A percentile compares a stretch with the other conserved stretches of the same genome.
Evolutionary conservation across 257 asterid species (phyloP).

Genomic region (Fraxinus pennsylvanica): DNA sequence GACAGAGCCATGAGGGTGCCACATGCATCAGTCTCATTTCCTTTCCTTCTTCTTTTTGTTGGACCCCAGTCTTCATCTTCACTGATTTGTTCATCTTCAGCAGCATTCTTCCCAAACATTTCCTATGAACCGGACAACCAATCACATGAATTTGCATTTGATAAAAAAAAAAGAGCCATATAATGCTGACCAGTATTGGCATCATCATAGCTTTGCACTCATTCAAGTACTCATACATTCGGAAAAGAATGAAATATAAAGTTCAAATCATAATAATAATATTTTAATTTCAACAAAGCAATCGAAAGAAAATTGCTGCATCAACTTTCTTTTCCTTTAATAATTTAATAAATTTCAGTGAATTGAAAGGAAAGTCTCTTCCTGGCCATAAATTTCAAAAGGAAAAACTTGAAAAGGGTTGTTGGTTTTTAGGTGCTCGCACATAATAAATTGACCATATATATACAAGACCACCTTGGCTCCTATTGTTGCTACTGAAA

Average conservation of each 20-base stretch:
- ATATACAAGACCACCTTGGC: slow-evolving; percentile 6
- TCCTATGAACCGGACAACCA: slow-evolving; percentile 51
- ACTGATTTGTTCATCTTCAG: slow-evolving; percentile 63
- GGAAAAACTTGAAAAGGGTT: background rate
- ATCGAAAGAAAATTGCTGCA: slow-evolving; percentile 16
- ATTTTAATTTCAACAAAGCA: slow-evolving; percentile 12
- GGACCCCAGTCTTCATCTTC: slow-evolving; percentile 99
- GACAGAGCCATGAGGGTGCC: slow-evolving; percentile 53
- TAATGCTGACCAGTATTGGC: background rate
- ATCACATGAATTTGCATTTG: slow-evolving; percentile 20
- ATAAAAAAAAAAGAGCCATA: background rate
- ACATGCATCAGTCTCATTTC: slow-evolving; percentile 72
- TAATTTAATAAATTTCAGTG: background rate
- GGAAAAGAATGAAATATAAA: background rate
- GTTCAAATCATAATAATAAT: slow-evolving; percentile 12
- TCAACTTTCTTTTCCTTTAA: slow-evolving; percentile 1
- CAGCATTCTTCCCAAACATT: slow-evolving; percentile 79
- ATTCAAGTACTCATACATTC: slow-evolving; percentile 4
- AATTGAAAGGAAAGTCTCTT: background rate
- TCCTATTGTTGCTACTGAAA: background rate
- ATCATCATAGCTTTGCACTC: slow-evolving; percentile 10
- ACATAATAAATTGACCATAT: slow-evolving; percentile 14
- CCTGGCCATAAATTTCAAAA: background rate
- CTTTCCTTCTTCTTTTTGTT: slow-evolving; percentile 53
- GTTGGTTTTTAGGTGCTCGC: slow-evolving; percentile 6